Evolutionary conservation across 345 rosid genomes (phyloP), one percentile per base, ranked within the genome.

Genomic region (Brassica nigra): DNA sequence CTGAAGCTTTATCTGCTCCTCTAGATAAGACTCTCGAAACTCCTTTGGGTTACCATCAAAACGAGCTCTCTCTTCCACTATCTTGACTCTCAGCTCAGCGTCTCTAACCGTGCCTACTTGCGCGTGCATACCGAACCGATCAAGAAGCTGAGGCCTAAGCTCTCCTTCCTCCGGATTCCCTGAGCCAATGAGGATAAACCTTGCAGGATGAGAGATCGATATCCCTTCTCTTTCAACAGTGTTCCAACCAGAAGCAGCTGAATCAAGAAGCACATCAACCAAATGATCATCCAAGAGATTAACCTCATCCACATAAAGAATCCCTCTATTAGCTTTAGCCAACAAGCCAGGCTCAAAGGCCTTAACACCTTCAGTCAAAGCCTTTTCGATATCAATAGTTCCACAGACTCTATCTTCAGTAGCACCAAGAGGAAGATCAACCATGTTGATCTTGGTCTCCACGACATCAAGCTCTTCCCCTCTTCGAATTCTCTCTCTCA

Each of bases 361-460:
- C 85, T 95, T 95, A 44, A 95, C 89, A 76, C 98, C 98, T 78
- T 92, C 97, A 0, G 97, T 95, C 8, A 92, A 90, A 61, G 99
- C 99, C 87, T 95, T 95, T 71, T 95, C 97, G 3, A 95, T 94
- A 74, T 94, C 97, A 10, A 94, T 94, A 0, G 98, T 94, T 14
- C 97, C 97, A 16, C 97, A 95, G n/a, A 92, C 97, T 84, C 99
- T 84, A 83, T 95, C 99, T 80, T 95, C 97, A 0, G 99, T 95
- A 18, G 99, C 99, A 68, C 99, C 99, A 73, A 95, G 80, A 0
- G 99, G 99, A 86, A 95, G 88, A 85, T 95, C 99, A 80, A 95
- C 97, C 99, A 95, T 91, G 67, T 89, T 95, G 84, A 95, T 93
- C 70, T 90, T 91, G 10, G 90, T 87, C 6, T 84, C 83, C 47